A percentile compares a stretch with the other conserved stretches of the same genome.
phyloP scores from a whole-genome alignment of 2,329 filamentous ascomycete species.

The Fusarium coffeatum region DNA sequence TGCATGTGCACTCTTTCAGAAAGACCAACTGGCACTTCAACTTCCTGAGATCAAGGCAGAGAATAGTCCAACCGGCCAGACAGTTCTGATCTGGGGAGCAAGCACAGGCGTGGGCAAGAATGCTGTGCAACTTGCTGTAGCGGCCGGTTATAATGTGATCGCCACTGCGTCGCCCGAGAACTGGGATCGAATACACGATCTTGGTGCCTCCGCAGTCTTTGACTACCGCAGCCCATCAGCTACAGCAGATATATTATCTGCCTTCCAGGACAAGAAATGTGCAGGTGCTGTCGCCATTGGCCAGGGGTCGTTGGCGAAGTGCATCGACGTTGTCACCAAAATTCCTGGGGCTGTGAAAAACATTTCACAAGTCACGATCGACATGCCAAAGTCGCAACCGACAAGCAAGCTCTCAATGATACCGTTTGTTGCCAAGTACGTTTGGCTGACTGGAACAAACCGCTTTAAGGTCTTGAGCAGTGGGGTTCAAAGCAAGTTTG shows the following conservation, averaged over 20 bases:
- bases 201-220: background rate
- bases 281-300: conserved; percentile 9
- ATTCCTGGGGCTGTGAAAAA: background rate
- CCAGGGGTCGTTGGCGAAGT: background rate
- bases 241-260: background rate
- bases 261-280: background rate
- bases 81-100: conserved; percentile 2
- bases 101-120: conserved; percentile 7
- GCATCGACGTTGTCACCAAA: background rate
- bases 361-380: background rate
- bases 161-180: background rate
- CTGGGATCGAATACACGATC: accelerated
- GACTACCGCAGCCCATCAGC: background rate
- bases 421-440: conserved; percentile 10
- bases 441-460: background rate
- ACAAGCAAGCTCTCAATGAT: background rate
- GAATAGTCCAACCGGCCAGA: background rate
- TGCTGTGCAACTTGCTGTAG: conserved; percentile 1
- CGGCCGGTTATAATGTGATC: background rate
- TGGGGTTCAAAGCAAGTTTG: conserved; percentile 12
- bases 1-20: background rate
- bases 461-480: background rate
- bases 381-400: background rate
- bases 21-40: background rate
- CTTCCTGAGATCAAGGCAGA: background rate